Evolutionary conservation across 2,329 filamentous ascomycete genomes (phyloP).

Genomic region (Botrytis tulipae): DNA sequence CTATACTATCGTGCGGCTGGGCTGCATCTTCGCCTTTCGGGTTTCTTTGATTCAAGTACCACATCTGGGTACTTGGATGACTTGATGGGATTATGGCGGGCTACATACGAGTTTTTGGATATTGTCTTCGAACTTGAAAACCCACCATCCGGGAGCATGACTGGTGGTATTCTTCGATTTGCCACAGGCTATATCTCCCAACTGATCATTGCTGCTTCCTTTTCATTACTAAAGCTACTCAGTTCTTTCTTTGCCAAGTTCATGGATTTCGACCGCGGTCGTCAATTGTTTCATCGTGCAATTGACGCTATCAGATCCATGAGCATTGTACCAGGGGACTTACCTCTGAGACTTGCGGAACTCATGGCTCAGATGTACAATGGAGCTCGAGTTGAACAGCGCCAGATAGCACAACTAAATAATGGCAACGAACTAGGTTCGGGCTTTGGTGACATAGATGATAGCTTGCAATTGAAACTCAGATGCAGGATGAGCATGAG

Average conservation of each 20-base stretch:
- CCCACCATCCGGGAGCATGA: constrained; percentile 46
- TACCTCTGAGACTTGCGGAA: constrained; percentile 76
- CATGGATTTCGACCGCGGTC: constrained; percentile 67
- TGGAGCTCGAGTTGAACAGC: constrained; percentile 43
- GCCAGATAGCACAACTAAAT: constrained; percentile 44
- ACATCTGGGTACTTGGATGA: constrained; percentile 72
- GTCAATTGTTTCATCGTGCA: constrained; percentile 67
- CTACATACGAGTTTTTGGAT: constrained; percentile 68
- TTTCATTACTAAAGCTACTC: constrained; percentile 75
- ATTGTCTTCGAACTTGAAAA: constrained; percentile 53
- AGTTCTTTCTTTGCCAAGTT: constrained; percentile 71
- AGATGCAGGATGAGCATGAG: constrained; percentile 82
- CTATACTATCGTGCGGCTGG: constrained; percentile 71
- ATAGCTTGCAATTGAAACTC: constrained; percentile 76
- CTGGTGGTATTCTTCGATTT: constrained; percentile 55
- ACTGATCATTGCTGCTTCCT: constrained; percentile 79
- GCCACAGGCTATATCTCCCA: constrained; percentile 77
- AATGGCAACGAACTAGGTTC: constrained; percentile 42
- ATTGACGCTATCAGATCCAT: constrained; percentile 69
- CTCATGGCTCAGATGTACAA: constrained; percentile 89
- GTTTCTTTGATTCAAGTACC: constrained; percentile 76
- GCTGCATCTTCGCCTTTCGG: constrained; percentile 73
- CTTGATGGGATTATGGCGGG: constrained; percentile 72
- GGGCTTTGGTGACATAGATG: constrained; percentile 50
- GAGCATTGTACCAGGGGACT: constrained; percentile 74